These are phyloP conservation scores for Ustilago trichophora DNA, from an alignment of 1,284 basidiomycete genomes.

Conservation along the genomic window DNA sequence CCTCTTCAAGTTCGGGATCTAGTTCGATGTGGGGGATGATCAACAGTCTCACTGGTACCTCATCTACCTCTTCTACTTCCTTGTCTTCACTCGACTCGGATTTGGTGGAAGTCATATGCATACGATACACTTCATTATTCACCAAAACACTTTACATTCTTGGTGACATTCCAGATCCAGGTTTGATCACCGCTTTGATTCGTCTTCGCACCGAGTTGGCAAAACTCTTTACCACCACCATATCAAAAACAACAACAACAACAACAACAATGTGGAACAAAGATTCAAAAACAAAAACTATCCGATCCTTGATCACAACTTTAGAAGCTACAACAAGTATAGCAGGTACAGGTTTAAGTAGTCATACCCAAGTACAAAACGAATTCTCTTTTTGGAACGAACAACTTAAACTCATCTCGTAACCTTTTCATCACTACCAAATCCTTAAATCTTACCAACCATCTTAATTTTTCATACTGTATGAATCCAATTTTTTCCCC, in stretches of 20 bases:
- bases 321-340: conserved; percentile 1
- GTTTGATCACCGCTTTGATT: conserved; percentile 10
- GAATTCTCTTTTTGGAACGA: conserved; percentile 46
- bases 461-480: too few species aligned
- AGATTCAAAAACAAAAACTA: background rate
- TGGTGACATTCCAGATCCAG: conserved; percentile 6
- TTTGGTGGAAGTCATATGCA: conserved; percentile 1
- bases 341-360: background rate
- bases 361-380: conserved; percentile 28
- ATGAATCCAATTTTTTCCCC: too few species aligned
- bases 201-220: conserved; percentile 16
- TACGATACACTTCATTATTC: conserved; percentile 29
- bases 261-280: background rate
- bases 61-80: background rate
- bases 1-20: too few species aligned
- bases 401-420: background rate
- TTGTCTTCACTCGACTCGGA: background rate
- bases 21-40: conserved; percentile 6
- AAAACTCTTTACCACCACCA: background rate
- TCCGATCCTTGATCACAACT: background rate
- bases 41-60: background rate
- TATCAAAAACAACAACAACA: background rate
- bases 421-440: background rate
- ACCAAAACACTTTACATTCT: conserved; percentile 29
- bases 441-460: too few species aligned